Percentiles rank a stretch among this genome's conserved stretches.
Evolutionary conservation across 805 yeast genomes (phyloP).

Genomic region (Metschnikowia drakensbergensis): DNA sequence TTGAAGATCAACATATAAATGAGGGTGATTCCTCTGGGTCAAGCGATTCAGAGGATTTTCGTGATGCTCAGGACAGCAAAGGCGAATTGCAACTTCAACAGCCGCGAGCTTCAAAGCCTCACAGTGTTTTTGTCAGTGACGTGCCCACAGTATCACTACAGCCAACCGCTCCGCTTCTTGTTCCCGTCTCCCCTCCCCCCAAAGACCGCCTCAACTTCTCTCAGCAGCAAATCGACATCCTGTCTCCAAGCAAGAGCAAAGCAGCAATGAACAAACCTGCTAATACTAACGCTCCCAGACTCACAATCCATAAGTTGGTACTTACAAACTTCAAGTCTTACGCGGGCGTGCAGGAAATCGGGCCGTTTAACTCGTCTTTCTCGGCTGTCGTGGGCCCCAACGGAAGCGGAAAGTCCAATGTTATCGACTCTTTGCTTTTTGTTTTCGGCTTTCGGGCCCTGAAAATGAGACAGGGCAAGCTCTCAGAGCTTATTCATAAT

Average conservation of each 20-base stretch:
- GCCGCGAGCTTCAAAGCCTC: neutral
- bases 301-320: slow-evolving; percentile 71
- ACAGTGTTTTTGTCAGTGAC: slow-evolving; percentile 1
- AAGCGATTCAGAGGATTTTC: neutral
- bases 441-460: slow-evolving; percentile 96
- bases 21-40: neutral
- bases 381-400: slow-evolving; percentile 98
- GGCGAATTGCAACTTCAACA: neutral
- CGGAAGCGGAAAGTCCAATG: slow-evolving; percentile 97
- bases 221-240: slow-evolving; percentile 18
- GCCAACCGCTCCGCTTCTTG: neutral
- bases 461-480: slow-evolving; percentile 93
- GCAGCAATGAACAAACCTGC: slow-evolving; percentile 8
- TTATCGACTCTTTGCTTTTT: slow-evolving; percentile 91
- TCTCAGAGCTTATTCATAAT: slow-evolving; percentile 90
- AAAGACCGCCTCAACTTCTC: slow-evolving; percentile 23
- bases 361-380: slow-evolving; percentile 91
- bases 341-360: slow-evolving; percentile 88
- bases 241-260: slow-evolving; percentile 33
- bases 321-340: slow-evolving; percentile 89
- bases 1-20: neutral
- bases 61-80: slow-evolving; percentile 1
- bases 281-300: slow-evolving; percentile 43
- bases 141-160: neutral
- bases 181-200: neutral